phyloP scores from a whole-genome alignment of 345 rosid species.

The Arabidopsis suecica region DNA sequence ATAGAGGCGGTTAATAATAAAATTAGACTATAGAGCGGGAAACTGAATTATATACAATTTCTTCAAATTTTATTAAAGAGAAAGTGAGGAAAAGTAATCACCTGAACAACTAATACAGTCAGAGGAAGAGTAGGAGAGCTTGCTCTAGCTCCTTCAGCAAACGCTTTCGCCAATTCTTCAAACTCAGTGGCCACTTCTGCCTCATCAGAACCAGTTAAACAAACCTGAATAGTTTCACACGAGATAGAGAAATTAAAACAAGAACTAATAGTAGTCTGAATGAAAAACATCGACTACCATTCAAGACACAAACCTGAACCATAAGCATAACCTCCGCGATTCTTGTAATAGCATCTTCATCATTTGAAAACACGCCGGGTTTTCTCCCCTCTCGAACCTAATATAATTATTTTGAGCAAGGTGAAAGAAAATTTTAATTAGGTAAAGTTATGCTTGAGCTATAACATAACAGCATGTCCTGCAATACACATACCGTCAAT shows the following conservation, averaged over 20 bases:
- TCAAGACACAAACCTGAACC: slow-evolving; percentile 73
- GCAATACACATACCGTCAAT: slow-evolving; percentile 65
- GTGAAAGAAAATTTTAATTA: not conserved
- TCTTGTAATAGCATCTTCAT: slow-evolving; percentile 52
- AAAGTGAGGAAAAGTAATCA: slow-evolving; percentile 31
- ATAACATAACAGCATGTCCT: slow-evolving; percentile 12
- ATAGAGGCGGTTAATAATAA: not conserved
- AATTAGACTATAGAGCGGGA: not conserved
- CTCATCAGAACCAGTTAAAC: slow-evolving; percentile 56
- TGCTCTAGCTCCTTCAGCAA: slow-evolving; percentile 67
- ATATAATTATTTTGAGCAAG: slow-evolving; percentile 13
- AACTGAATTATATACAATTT: not conserved
- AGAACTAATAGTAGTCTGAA: not conserved
- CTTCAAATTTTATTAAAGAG: not conserved
- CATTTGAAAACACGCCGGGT: slow-evolving; percentile 48
- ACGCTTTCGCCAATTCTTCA: slow-evolving; percentile 68
- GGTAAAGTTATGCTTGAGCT: slow-evolving; percentile 7
- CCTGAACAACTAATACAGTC: slow-evolving; percentile 92
- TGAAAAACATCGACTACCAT: not conserved
- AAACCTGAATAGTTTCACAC: slow-evolving; percentile 54
- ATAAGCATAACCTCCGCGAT: slow-evolving; percentile 93
- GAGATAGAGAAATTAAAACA: slow-evolving; percentile 16
- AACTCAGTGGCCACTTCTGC: slow-evolving; percentile 61
- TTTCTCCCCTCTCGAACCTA: slow-evolving; percentile 98
- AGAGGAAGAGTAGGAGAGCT: slow-evolving; percentile 75